Evolutionary conservation across 179 eudicot species (phyloP).

Genomic region (Drosera spatulata): DNA sequence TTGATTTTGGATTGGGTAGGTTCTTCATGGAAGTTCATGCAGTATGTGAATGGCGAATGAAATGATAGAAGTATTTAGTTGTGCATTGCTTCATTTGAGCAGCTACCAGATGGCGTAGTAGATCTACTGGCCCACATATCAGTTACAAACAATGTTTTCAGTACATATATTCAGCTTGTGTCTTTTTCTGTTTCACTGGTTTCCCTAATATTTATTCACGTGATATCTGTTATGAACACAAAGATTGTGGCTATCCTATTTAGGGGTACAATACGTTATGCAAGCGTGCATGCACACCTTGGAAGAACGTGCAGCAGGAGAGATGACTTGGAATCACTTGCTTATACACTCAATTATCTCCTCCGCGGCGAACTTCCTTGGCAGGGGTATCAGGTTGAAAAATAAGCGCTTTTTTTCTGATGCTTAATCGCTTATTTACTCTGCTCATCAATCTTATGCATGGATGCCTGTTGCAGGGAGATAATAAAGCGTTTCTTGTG

Average conservation of each 20-base stretch:
- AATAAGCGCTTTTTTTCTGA: background rate
- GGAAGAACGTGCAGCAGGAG: conserved; percentile 93
- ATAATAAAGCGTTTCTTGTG: conserved; percentile 86
- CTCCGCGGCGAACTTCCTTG: conserved; percentile 93
- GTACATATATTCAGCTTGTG: conserved; percentile 15
- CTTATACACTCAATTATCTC: conserved; percentile 84
- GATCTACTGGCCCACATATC: conserved; percentile 57
- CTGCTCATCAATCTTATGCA: conserved; percentile 4
- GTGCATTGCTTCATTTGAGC: conserved; percentile 4
- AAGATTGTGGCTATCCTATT: background rate
- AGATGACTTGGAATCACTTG: conserved; percentile 95
- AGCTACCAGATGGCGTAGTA: conserved; percentile 81
- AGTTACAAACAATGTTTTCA: conserved; percentile 88
- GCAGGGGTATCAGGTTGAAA: conserved; percentile 84
- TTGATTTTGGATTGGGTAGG: conserved; percentile 88
- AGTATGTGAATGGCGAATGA: background rate
- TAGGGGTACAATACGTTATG: conserved; percentile 95
- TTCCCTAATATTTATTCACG: background rate
- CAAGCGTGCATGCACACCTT: conserved; percentile 95
- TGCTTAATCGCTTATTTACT: background rate
- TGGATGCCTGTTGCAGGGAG: conserved; percentile 43
- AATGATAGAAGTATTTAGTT: background rate
- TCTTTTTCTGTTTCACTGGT: too few species aligned
- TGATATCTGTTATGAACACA: background rate
- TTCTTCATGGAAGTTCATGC: background rate